Percentiles rank a stretch among this genome's conserved stretches.
Evolutionary conservation across 164 flowering plant genomes (phyloP).

Genomic region (Aristolochia contorta): DNA sequence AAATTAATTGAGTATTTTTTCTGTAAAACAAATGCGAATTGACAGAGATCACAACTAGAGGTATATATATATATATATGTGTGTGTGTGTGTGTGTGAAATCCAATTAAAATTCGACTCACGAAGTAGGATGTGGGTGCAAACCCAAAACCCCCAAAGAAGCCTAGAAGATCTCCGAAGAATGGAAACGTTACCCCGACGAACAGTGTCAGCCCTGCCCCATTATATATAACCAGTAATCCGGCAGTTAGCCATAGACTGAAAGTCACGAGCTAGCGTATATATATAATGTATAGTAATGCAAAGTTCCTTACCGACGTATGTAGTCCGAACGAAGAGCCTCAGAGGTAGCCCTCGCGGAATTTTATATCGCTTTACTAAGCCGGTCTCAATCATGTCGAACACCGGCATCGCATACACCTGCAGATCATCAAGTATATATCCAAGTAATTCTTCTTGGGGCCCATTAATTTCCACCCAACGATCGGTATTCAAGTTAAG

Average conservation of each 20-base stretch:
- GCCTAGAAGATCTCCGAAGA: conserved; percentile 92
- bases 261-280: no score
- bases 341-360: conserved; percentile 45
- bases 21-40: not conserved
- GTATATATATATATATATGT: no score
- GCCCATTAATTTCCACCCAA: no score
- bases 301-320: conserved; percentile 69
- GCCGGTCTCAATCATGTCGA: conserved; percentile 52
- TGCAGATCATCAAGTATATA: conserved; percentile 19
- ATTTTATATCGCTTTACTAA: conserved; percentile 37
- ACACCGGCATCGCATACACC: conserved; percentile 96
- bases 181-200: conserved; percentile 77
- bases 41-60: no score
- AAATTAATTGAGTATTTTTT: not conserved
- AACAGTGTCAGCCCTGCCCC: conserved; percentile 66
- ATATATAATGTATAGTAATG: no score
- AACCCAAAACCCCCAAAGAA: conserved; percentile 97
- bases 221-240: not conserved
- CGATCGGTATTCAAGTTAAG: no score
- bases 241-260: no score
- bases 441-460: no score
- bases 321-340: conserved; percentile 55
- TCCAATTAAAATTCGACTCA: conserved; percentile 20
- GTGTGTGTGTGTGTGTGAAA: no score
- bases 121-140: conserved; percentile 84